Evolutionary conservation across 1,284 basidiomycete species (phyloP), one percentile per base, ranked within the genome.

Genomic region (Ustanciosporium gigantosporum): DNA sequence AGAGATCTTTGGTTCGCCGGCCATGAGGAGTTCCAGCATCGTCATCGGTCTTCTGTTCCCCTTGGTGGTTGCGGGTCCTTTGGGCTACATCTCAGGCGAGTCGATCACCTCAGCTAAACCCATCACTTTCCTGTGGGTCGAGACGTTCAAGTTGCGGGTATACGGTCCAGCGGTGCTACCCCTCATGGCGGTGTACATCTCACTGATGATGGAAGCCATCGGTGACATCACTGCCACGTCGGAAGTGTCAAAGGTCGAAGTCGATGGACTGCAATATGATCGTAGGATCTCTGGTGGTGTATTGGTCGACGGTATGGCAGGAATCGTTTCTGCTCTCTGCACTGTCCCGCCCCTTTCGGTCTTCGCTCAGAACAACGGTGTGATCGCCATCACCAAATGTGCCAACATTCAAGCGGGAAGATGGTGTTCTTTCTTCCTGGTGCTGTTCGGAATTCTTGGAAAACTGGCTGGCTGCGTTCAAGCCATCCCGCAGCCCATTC

Each of bases 181-280:
- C 0, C 86, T 90, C 84, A 74, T 91, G 19, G 87, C 88, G 0
- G 88, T 91, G 2, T 91, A 91, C 75, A 80, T 73, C 17, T 46
- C 46, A 22, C 51, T 70, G 15, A 84, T 87, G 2, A 88, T 89
- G 86, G 89, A 91, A 77, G 87, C 88, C 4, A 90, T 90, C 39
- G 90, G 89, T 1, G 89, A 91, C 68, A 87, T 91, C 65, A 90
- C 90, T 0, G 88, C 90, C 0, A 87, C 87, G 4, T 85, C 87
- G 1, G 90, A 92, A 75, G 88, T 89, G 3, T 89, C 88, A 2
- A 83, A 84, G 9, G 82, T 89, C 27, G 67, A 68, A 17, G 76
- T 78, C 24, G 52, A 57, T 13, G 75, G 74, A 3, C 32, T 55
- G 5, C 46, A 60, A 3, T 91, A 90, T 76, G 88, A 91, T 75